Evolutionary conservation across 495 filamentous ascomycete genomes (phyloP).

Genomic region (Lentithecium fluviatile): DNA sequence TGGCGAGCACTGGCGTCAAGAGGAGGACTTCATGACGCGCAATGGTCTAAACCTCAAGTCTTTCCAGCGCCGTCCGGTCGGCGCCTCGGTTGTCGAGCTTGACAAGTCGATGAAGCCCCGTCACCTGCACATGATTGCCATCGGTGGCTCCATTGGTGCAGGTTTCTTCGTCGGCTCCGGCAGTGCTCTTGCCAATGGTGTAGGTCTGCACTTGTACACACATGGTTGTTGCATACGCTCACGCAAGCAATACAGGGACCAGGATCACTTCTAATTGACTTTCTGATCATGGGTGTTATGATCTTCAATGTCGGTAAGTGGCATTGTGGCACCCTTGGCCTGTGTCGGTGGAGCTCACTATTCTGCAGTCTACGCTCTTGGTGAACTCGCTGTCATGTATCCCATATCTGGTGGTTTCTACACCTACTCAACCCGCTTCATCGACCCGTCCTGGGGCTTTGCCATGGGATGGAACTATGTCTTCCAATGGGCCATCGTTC

Average conservation of each 20-base stretch:
- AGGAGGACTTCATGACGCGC: conserved; percentile 33
- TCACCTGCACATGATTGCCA: conserved; percentile 46
- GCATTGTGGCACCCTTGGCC: conserved; percentile 15
- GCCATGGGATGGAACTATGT: conserved; percentile 56
- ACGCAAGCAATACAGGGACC: conserved; percentile 26
- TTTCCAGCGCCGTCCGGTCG: conserved; percentile 33
- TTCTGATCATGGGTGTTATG: conserved; percentile 55
- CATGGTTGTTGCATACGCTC: background rate
- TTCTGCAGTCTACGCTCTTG: conserved; percentile 58
- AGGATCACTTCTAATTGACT: conserved; percentile 47
- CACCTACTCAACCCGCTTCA: conserved; percentile 55
- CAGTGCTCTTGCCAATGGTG: conserved; percentile 36
- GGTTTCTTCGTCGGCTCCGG: conserved; percentile 44
- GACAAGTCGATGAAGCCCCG: conserved; percentile 40
- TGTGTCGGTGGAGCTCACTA: conserved; percentile 16
- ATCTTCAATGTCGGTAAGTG: conserved; percentile 49
- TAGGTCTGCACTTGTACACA: conserved; percentile 30
- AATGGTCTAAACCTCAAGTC: conserved; percentile 38
- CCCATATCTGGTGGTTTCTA: conserved; percentile 65
- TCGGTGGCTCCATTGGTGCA: conserved; percentile 43
- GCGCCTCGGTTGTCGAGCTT: conserved; percentile 34
- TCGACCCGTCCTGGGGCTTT: conserved; percentile 58
- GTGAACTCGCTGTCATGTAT: conserved; percentile 69
- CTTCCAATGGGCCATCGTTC: conserved; percentile 47
- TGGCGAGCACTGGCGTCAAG: conserved; percentile 4